These are phyloP conservation scores for Ogataea ganodermae DNA, from an alignment of 805 yeast species.

Conservation along the genomic window DNA sequence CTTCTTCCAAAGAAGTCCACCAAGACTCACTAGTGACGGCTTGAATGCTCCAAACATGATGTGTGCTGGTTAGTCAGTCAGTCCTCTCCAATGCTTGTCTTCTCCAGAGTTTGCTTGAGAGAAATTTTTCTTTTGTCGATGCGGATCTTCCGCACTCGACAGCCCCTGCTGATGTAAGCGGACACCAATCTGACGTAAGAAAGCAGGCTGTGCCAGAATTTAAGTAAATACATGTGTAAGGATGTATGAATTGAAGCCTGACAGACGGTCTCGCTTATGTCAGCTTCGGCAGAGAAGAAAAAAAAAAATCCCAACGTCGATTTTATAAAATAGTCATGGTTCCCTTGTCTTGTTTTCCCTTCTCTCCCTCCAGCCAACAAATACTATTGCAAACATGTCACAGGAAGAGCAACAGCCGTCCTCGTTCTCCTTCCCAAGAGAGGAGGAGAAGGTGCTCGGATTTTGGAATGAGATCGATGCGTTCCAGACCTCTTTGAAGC, in stretches of 20 bases:
- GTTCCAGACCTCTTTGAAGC: slow-evolving; percentile 81
- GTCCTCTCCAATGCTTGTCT: no score
- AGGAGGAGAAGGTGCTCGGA: slow-evolving; percentile 79
- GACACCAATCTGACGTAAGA: neutral
- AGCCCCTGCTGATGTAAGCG: neutral
- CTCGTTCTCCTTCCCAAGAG: slow-evolving; percentile 76
- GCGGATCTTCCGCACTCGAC: neutral
- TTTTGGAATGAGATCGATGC: slow-evolving; percentile 93
- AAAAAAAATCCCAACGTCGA: slow-evolving; percentile 2
- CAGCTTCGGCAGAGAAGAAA: neutral
- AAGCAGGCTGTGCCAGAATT: no score
- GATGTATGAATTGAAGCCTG: no score
- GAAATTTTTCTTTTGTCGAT: slow-evolving; percentile 1
- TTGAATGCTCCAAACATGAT: slow-evolving; percentile 65
- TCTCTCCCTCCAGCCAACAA: neutral
- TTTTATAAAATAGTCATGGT: neutral
- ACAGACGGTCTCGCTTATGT: no score
- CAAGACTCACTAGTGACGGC: slow-evolving; percentile 54
- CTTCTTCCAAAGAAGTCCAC: slow-evolving; percentile 80
- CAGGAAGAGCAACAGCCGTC: slow-evolving; percentile 30
- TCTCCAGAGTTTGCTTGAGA: neutral
- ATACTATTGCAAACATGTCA: slow-evolving; percentile 20
- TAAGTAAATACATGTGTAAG: no score
- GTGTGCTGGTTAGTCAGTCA: no score
- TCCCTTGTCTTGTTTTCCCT: neutral